Conservation (phyloP, 1,284 basidiomycete species). For the Cutaneotrichosporon cavernicola region DNA sequence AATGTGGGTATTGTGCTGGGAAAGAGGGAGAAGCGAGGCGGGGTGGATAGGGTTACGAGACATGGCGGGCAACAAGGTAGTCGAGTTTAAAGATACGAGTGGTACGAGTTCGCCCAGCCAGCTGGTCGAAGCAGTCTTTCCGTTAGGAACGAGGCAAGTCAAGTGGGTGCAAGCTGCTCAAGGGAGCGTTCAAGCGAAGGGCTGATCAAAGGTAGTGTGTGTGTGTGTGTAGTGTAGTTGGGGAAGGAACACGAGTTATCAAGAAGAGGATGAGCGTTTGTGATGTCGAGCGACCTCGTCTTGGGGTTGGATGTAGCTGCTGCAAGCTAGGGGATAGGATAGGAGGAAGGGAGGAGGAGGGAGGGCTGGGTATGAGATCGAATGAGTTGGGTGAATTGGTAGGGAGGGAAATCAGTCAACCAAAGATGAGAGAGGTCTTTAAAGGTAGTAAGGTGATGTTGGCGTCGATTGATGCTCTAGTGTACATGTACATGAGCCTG, state of each 20-base stretch:
- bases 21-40: constrained; percentile 67
- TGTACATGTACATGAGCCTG: not conserved
- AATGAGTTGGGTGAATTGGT: not conserved
- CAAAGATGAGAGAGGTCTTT: not conserved
- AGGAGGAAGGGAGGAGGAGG: too few species aligned
- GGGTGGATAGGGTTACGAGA: constrained; percentile 46
- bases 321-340: not conserved
- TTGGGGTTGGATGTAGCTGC: not conserved
- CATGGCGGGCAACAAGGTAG: too few species aligned
- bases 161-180: not conserved
- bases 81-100: not conserved
- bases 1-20: constrained; percentile 67
- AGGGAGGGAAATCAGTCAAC: not conserved
- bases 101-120: not conserved
- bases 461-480: not conserved
- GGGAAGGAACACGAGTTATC: not conserved
- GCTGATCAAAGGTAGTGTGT: not conserved
- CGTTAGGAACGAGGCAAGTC: not conserved
- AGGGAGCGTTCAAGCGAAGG: not conserved
- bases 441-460: not conserved
- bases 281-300: not conserved
- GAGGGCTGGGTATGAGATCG: not conserved
- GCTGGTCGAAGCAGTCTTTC: constrained; percentile 1
- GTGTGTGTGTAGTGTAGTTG: not conserved
- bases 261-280: not conserved